Evolutionary conservation across 768 basidiomycete species (phyloP).

Genomic region (Boletus subparvulus): DNA sequence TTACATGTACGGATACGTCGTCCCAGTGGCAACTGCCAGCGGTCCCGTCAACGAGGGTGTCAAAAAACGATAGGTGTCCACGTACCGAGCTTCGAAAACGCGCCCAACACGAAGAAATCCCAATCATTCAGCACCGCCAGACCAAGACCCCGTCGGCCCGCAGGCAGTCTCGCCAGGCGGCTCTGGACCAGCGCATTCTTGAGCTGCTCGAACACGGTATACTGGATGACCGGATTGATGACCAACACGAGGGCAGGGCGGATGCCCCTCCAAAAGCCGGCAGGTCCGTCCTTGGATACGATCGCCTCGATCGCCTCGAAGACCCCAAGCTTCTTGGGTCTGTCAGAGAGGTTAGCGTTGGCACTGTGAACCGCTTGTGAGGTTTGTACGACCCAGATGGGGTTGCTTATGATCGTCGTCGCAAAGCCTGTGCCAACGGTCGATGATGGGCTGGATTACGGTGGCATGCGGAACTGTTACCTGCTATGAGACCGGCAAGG

Average conservation of each 20-base stretch:
- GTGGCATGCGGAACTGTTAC: conserved; percentile 35
- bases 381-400: conserved; percentile 96
- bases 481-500: conserved; percentile 83
- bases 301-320: conserved; percentile 69
- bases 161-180: conserved; percentile 54
- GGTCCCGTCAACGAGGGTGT: neutral
- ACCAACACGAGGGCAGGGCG: conserved; percentile 93
- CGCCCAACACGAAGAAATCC: conserved; percentile 96
- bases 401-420: conserved; percentile 87
- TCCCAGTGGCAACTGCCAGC: conserved; percentile 45
- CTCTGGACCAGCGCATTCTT: conserved; percentile 77
- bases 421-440: conserved; percentile 60
- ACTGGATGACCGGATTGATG: conserved; percentile 92
- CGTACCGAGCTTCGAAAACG: conserved; percentile 84
- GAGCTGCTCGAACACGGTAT: conserved; percentile 92
- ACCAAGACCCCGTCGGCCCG: conserved; percentile 42
- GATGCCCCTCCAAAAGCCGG: conserved; percentile 91
- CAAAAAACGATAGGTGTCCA: neutral
- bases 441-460: neutral
- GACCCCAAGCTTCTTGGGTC: conserved; percentile 59
- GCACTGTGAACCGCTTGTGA: conserved; percentile 74
- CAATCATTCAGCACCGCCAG: conserved; percentile 66
- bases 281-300: conserved; percentile 63
- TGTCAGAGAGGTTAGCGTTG: conserved; percentile 30
- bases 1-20: conserved; percentile 77